Percentiles rank a stretch among this genome's conserved stretches.
phyloP scores from a whole-genome alignment of 1,284 basidiomycete genomes.

The Ceratobasidium papillatum region DNA sequence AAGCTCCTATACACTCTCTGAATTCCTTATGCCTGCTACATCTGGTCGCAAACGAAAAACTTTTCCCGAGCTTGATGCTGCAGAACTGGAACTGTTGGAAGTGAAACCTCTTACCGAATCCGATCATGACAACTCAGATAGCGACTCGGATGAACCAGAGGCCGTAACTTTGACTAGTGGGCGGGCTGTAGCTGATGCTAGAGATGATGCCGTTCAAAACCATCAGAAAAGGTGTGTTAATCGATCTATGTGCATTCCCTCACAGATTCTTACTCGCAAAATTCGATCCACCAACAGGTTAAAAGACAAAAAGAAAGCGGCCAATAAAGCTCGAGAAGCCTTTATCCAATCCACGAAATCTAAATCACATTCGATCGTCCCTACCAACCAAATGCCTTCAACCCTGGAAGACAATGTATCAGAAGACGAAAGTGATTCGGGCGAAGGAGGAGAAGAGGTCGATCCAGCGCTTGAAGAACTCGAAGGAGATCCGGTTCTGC shows the following conservation, averaged over 20 bases:
- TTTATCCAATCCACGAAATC: slow-evolving; percentile 28
- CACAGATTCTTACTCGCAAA: not conserved
- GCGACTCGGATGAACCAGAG: slow-evolving; percentile 21
- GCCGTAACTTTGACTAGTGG: slow-evolving; percentile 12
- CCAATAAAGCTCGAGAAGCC: slow-evolving; percentile 10
- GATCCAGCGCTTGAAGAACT: not conserved
- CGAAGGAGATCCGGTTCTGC: not conserved
- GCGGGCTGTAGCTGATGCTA: slow-evolving; percentile 6
- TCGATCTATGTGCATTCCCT: not conserved
- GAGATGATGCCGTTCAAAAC: not conserved
- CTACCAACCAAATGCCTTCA: not conserved
- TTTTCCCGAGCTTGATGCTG: slow-evolving; percentile 19
- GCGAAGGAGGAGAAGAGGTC: not conserved
- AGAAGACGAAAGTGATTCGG: not conserved
- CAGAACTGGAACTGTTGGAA: not conserved
- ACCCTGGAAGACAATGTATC: not conserved
- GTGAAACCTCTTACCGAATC: not conserved
- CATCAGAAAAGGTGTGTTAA: slow-evolving; percentile 6
- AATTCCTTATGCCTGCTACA: not conserved
- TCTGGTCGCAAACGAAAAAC: slow-evolving; percentile 13
- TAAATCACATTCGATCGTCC: not conserved
- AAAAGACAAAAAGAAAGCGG: not conserved
- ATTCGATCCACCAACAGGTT: not conserved
- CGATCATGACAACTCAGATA: not conserved
- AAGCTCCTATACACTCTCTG: not conserved